Evolutionary conservation across 345 rosid genomes (phyloP).

Genomic region (Linum usitatissimum): DNA sequence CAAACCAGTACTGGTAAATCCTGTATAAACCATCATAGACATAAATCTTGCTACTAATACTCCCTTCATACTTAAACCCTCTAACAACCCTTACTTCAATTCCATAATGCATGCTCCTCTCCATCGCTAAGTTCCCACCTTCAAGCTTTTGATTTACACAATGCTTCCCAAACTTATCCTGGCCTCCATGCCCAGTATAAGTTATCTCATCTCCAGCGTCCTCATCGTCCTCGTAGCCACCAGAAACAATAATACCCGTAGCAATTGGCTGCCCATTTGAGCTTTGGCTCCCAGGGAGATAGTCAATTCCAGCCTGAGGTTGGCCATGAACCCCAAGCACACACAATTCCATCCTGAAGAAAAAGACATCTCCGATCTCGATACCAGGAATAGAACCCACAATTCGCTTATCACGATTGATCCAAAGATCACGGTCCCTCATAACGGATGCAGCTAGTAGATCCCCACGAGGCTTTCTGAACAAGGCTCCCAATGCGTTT

Average conservation of each 20-base stretch:
- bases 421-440: conserved; percentile 56
- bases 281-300: conserved; percentile 46
- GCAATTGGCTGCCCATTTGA: conserved; percentile 78
- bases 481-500: conserved; percentile 8
- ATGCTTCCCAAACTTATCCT: conserved; percentile 56
- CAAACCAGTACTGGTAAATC: conserved; percentile 81
- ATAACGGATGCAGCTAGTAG: conserved; percentile 30
- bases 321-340: conserved; percentile 84
- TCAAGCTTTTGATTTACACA: conserved; percentile 65
- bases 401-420: conserved; percentile 66
- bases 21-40: conserved; percentile 83
- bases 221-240: conserved; percentile 83
- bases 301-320: conserved; percentile 82
- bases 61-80: conserved; percentile 2
- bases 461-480: conserved; percentile 20
- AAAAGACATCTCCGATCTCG: conserved; percentile 64
- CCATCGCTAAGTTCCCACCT: conserved; percentile 83
- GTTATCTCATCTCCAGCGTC: conserved; percentile 60
- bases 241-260: conserved; percentile 75
- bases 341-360: conserved; percentile 67
- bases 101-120: conserved; percentile 72
- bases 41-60: conserved; percentile 12
- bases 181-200: conserved; percentile 86
- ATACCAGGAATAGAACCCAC: conserved; percentile 84
- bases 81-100: conserved; percentile 19